These are phyloP conservation scores for Calonectria naviculata DNA, from an alignment of 2,329 filamentous ascomycete genomes.

Conservation along the genomic window DNA sequence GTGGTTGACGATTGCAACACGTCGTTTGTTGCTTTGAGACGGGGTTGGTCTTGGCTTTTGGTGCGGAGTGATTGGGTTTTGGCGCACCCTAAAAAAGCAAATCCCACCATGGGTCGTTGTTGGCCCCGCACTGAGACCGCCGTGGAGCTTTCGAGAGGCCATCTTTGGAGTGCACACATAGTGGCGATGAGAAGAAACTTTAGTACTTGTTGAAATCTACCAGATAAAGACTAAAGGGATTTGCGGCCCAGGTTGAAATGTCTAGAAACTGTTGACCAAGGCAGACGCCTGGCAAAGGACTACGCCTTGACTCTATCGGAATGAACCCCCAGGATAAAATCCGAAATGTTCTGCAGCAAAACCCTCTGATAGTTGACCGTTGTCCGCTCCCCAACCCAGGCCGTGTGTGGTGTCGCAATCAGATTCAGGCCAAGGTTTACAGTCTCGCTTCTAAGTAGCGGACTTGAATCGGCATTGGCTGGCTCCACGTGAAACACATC, in stretches of 20 bases:
- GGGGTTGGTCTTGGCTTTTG: neutral
- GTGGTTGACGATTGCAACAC: neutral
- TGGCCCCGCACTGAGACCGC: too few species aligned
- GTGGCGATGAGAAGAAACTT: too few species aligned
- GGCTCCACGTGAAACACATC: slow-evolving; percentile 20
- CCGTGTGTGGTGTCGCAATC: slow-evolving; percentile 10
- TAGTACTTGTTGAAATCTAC: too few species aligned
- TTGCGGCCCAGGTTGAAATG: too few species aligned
- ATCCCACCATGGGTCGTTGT: too few species aligned
- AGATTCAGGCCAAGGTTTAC: slow-evolving; percentile 3
- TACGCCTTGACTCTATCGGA: neutral
- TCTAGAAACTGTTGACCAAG: too few species aligned
- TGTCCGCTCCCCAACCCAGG: slow-evolving; percentile 7
- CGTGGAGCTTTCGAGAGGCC: too few species aligned
- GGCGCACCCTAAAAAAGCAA: too few species aligned
- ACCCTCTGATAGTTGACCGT: slow-evolving; percentile 11
- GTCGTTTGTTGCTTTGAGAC: too few species aligned
- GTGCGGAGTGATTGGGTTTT: too few species aligned
- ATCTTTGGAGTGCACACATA: too few species aligned
- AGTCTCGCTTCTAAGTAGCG: neutral
- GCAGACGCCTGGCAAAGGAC: neutral
- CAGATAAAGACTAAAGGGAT: too few species aligned
- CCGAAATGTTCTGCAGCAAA: slow-evolving; percentile 13
- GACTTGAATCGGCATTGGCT: neutral
- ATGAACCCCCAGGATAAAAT: neutral